phyloP scores from a whole-genome alignment of 371 early-diverging fungal species.

The Rhizopus arrhizus region DNA sequence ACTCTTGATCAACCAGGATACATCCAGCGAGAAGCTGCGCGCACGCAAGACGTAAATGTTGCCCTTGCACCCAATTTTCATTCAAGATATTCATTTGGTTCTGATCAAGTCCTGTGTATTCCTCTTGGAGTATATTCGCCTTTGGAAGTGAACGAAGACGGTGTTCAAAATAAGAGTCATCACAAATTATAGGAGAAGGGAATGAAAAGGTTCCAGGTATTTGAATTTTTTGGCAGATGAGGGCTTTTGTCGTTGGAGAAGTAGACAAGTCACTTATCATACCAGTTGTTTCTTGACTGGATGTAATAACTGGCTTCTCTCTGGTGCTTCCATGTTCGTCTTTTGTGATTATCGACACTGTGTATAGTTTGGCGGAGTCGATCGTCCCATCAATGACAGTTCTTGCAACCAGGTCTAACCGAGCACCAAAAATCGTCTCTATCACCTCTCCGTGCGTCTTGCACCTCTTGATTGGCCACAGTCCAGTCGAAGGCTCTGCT shows the following conservation, averaged over 20 bases:
- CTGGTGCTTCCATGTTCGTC: no score
- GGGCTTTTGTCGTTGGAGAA: background rate
- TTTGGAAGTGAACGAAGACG: background rate
- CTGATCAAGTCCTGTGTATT: background rate
- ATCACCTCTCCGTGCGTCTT: background rate
- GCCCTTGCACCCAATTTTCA: background rate
- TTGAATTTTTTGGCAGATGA: background rate
- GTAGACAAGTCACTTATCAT: background rate
- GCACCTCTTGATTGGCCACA: background rate
- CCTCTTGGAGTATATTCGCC: background rate
- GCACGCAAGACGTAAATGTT: background rate
- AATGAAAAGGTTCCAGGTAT: background rate
- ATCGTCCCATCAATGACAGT: no score
- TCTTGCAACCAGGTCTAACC: no score
- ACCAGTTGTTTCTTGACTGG: background rate
- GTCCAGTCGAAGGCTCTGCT: background rate
- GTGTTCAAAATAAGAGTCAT: background rate
- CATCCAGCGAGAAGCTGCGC: background rate
- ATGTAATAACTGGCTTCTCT: no score
- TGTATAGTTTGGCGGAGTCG: no score
- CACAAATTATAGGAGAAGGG: background rate
- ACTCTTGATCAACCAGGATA: background rate
- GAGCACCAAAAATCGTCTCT: no score
- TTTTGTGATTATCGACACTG: no score
- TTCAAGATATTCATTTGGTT: conserved; percentile 1